Evolutionary conservation across 2,329 filamentous ascomycete genomes (phyloP), one percentile per base, ranked within the genome.

Genomic region (Aspergillus clavatus): DNA sequence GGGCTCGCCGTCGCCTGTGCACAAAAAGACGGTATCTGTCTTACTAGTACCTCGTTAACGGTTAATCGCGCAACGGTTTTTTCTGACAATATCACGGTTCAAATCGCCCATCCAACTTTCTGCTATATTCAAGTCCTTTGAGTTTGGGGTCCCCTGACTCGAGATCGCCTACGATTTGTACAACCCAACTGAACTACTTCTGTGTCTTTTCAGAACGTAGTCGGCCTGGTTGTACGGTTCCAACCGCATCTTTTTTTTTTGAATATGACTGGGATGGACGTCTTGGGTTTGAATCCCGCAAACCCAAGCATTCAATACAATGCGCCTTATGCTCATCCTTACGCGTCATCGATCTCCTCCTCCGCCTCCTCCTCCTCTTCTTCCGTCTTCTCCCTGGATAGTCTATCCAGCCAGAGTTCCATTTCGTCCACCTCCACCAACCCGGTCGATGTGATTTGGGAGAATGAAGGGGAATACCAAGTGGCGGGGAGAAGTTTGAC

Each of bases 351-450:
- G 33, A 72, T 89, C 74, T 81, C 83, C 61, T 84, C 84, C 45
- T 87, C 86, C 56, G 81, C 85, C 47, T 89, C 87, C 23, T 85
- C 85, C 45, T 89, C 86, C 16, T 80, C 84, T 46, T 80, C 82
- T 45, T 93, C 87, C 26, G 77, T 89, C 58, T 93, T 88, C 76
- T 93, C 88, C 54, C 77, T 85, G 60, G 79, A 80, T 61, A 66
- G 68, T 31, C 62, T 75, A 40, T 84, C 82, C 45, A 83, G 81
- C 16, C 84, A 88, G 69, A 75, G 76, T 51, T 87, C 86, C 43
- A 81, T 85, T 58, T 83, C 84, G 49, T 82, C 83, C 31, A 82
- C 81, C 43, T 83, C 83, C 44, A 76, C 80, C 48, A 76, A 77
- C 61, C 79, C 80, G 47, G 80, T 79, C 51, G 77, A 81, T 58